phyloP scores from a whole-genome alignment of 2,329 filamentous ascomycete genomes.

The Pyricularia grisea region DNA sequence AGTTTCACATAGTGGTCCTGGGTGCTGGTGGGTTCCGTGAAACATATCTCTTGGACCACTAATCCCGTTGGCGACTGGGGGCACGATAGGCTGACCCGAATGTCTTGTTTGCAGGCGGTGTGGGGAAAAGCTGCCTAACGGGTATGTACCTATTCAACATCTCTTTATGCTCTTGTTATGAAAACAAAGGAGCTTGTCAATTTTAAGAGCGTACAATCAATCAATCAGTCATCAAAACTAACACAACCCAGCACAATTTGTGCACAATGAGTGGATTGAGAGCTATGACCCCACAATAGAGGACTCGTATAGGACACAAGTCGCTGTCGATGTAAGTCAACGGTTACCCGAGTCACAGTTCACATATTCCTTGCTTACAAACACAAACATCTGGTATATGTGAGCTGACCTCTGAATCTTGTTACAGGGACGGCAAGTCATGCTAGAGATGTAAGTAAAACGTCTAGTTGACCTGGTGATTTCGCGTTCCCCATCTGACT shows the following conservation, averaged over 20 bases:
- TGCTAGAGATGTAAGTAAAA: constrained; percentile 70
- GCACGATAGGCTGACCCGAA: neutral
- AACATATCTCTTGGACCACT: constrained; percentile 8
- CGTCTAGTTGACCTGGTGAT: neutral
- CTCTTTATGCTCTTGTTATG: neutral
- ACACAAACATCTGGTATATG: constrained; percentile 6
- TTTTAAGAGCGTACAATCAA: neutral
- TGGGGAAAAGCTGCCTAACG: constrained; percentile 87
- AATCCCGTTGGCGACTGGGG: constrained; percentile 5
- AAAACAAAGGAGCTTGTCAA: neutral
- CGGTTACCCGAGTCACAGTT: neutral
- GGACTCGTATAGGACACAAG: constrained; percentile 65
- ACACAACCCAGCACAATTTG: constrained; percentile 63
- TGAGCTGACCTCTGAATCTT: constrained; percentile 19
- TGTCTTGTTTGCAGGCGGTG: constrained; percentile 53
- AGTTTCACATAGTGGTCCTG: constrained; percentile 76
- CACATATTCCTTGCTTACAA: constrained; percentile 5
- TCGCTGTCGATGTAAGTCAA: constrained; percentile 73
- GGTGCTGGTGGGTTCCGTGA: constrained; percentile 57
- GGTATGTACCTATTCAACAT: constrained; percentile 37
- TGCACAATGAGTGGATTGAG: constrained; percentile 91
- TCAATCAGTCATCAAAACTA: neutral
- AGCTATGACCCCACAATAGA: constrained; percentile 74
- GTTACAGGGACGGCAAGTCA: constrained; percentile 71
- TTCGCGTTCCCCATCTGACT: constrained; percentile 18